Conservation (phyloP, 768 basidiomycete genomes). For the Panaeolus papilionaceus region DNA sequence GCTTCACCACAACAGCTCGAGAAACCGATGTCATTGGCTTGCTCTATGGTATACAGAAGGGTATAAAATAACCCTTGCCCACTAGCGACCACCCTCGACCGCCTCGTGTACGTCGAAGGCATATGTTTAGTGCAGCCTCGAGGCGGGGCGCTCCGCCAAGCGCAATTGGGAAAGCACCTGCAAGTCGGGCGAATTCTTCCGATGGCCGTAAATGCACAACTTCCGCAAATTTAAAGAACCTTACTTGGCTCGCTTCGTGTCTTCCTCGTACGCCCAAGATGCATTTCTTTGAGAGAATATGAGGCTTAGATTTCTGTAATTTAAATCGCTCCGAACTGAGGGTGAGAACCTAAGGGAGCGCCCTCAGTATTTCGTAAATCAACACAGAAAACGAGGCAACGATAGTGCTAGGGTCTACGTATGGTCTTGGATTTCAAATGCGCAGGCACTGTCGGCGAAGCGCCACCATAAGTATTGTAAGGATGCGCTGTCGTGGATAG, state of each 20-base stretch:
- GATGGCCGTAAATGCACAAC: not conserved
- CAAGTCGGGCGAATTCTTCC: not conserved
- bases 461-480: not conserved
- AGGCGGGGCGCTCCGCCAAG: conserved; percentile 1
- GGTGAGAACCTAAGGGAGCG: not conserved
- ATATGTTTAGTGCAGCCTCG: not conserved
- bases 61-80: conserved; percentile 1
- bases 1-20: not conserved
- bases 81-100: not conserved
- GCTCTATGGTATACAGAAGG: not conserved
- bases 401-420: not conserved
- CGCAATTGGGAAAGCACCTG: not conserved
- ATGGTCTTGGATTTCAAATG: not conserved
- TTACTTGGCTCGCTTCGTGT: too few relatives aligned
- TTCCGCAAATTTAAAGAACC: too few relatives aligned
- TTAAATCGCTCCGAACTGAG: too few relatives aligned
- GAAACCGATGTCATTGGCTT: not conserved
- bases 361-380: not conserved
- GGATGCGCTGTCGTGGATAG: not conserved
- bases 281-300: too few relatives aligned
- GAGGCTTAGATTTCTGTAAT: too few relatives aligned
- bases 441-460: not conserved
- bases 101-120: not conserved
- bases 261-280: too few relatives aligned
- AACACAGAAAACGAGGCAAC: not conserved